These are phyloP conservation scores for Septoria linicola DNA, from an alignment of 2,329 filamentous ascomycete genomes.

Conservation along the genomic window DNA sequence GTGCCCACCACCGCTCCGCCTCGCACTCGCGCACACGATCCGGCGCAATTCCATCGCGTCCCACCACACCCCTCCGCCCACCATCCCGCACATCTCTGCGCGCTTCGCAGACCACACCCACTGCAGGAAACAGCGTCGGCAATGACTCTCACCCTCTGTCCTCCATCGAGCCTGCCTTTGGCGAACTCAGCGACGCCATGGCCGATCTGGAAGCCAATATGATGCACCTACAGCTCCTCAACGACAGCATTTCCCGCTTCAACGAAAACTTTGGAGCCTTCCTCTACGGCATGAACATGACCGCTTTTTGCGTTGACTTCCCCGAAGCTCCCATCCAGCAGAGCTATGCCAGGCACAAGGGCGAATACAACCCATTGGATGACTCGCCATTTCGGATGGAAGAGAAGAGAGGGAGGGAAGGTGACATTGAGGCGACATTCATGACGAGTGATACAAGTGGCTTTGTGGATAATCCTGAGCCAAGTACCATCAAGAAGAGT, in stretches of 20 bases:
- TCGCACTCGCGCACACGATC: conserved; percentile 49
- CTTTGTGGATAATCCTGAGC: conserved; percentile 70
- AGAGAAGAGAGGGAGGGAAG: conserved; percentile 16
- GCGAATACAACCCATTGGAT: conserved; percentile 25
- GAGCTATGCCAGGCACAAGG: conserved; percentile 68
- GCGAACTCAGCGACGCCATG: conserved; percentile 89
- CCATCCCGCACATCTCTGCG: conserved; percentile 87
- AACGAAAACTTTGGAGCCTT: conserved; percentile 96
- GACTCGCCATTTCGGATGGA: conserved; percentile 28
- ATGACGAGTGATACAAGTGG: conserved; percentile 92
- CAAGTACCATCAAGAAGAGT: conserved; percentile 49
- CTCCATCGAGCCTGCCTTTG: conserved; percentile 82
- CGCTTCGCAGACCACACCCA: conserved; percentile 58
- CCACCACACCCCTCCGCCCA: conserved; percentile 87
- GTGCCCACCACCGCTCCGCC: conserved; percentile 16
- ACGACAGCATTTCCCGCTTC: conserved; percentile 89
- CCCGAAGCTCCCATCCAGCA: conserved; percentile 86
- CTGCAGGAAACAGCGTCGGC: conserved; percentile 35
- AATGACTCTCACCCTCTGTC: conserved; percentile 70
- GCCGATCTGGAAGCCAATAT: conserved; percentile 96
- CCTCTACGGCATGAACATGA: conserved; percentile 96
- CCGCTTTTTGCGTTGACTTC: conserved; percentile 97
- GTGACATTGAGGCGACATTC: conserved; percentile 75
- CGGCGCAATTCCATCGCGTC: conserved; percentile 61
- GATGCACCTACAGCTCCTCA: conserved; percentile 95